Evolutionary conservation across 2,329 filamentous ascomycete genomes (phyloP).

Genomic region (Delphinella strobiligena): DNA sequence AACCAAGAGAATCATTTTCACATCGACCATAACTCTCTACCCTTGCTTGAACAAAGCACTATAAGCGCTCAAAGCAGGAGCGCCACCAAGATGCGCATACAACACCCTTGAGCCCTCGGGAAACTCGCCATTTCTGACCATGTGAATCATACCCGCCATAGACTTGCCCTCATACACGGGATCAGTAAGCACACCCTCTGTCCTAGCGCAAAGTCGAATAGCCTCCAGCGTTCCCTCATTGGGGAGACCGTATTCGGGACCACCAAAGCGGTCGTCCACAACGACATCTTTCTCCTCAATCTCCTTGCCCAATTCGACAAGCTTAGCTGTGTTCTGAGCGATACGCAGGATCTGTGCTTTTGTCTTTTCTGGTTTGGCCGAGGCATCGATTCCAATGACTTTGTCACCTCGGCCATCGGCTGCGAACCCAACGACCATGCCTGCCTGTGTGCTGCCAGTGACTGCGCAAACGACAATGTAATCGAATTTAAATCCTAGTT

Average conservation of each 20-base stretch:
- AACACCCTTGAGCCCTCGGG: conserved; percentile 49
- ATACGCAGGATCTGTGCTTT: conserved; percentile 55
- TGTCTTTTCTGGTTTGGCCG: conserved; percentile 48
- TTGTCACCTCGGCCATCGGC: conserved; percentile 32
- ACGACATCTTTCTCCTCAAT: conserved; percentile 51
- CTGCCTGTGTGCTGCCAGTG: conserved; percentile 58
- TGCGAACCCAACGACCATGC: conserved; percentile 63
- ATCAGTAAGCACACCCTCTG: conserved; percentile 63
- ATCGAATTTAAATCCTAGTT: conserved; percentile 53
- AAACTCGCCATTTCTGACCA: conserved; percentile 53
- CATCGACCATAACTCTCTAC: background rate
- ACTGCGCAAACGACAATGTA: conserved; percentile 53
- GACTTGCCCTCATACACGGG: conserved; percentile 69
- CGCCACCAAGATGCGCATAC: conserved; percentile 61
- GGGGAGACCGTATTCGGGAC: conserved; percentile 54
- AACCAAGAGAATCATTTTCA: background rate
- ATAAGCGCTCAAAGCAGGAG: conserved; percentile 59
- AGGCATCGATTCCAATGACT: conserved; percentile 57
- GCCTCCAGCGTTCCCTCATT: conserved; percentile 54
- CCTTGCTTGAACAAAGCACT: conserved; percentile 7
- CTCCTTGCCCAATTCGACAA: conserved; percentile 51
- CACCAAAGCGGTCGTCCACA: conserved; percentile 55
- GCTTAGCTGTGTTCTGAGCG: conserved; percentile 48
- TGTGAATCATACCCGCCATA: conserved; percentile 57
- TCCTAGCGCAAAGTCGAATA: conserved; percentile 55